phyloP scores from a whole-genome alignment of 208 protist species.

The Endotrypanum monterogeii region DNA sequence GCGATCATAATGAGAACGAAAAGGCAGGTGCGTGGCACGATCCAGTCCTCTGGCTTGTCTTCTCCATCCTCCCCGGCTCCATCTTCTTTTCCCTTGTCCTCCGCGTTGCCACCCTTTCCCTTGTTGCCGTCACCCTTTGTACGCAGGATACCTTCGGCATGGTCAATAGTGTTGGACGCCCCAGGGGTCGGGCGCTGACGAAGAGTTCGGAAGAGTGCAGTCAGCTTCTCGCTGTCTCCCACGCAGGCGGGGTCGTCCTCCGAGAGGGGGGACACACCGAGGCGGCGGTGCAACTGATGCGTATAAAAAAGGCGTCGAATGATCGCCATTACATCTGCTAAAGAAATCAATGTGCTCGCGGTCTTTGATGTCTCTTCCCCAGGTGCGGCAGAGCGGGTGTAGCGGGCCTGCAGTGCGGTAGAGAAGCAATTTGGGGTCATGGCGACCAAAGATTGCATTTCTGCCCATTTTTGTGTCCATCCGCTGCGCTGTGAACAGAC shows the following conservation, averaged over 20 bases:
- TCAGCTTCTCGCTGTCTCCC: not conserved
- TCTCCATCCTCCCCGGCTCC: constrained; percentile 31
- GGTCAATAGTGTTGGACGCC: not conserved
- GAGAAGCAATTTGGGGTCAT: constrained; percentile 11
- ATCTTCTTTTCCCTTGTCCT: constrained; percentile 19
- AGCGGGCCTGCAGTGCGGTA: constrained; percentile 13
- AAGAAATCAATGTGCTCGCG: not conserved
- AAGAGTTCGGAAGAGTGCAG: constrained; percentile 1
- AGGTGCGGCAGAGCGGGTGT: not conserved
- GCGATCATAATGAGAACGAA: constrained; percentile 62
- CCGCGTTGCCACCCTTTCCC: constrained; percentile 4
- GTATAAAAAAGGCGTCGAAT: constrained; percentile 2
- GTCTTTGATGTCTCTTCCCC: not conserved
- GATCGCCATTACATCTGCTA: constrained; percentile 4
- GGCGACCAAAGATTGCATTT: constrained; percentile 8
- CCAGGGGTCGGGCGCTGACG: not conserved
- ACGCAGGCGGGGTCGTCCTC: not conserved
- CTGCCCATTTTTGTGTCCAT: constrained; percentile 11
- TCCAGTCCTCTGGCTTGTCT: constrained; percentile 44
- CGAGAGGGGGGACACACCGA: not conserved
- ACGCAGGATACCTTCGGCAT: not conserved
- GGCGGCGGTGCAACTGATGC: not conserved
- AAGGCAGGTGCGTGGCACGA: constrained; percentile 57
- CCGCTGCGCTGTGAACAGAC: not conserved
- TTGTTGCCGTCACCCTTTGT: constrained; percentile 15